Base-by-base conservation (phyloP, 306 rosid genomes). In the Vachellia pachyceras region DNA sequence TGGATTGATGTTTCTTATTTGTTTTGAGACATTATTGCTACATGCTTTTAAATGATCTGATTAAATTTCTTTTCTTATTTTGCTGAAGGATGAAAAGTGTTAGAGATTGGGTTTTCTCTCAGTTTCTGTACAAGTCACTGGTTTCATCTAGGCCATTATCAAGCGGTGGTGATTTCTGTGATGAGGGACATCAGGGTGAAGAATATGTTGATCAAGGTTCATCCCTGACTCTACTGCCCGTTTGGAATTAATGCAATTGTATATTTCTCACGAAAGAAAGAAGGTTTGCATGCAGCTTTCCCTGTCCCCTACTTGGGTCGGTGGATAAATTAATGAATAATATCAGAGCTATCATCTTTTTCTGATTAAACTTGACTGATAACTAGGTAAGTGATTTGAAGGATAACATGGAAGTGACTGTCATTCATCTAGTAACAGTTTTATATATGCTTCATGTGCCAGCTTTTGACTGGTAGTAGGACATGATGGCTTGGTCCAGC, bases 81-180 rank as follows among this genome's bases (percentile, higher is more conserved):
- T 80, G 88, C 90, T 86, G 90, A 75, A 89, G 77, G 82, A 95
- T 95, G 99, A 90, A 90, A 84, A 88, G 92, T 79, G 75, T 90
- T 60, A 85, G 89, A 74, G 95, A 95, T 50, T 92, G 97, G 97
- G 41, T 95, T 76, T 88, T 90, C 72, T 88, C 99, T 73, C 99
- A 92, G 80, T 66, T 95, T 18, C 79, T 91, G 44, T 91, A 94
- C 83, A 92, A 85, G 67, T 89, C 97, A 8, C 63, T 89, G 91
- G 89, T 90, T 69, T 90, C 90, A 29, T 82, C 97, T 33, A 75
- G 85, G 52, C 90, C 95, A 12, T 77, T 90, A 73, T 87, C 91
- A 0, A 86, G 88, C 46, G 66, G 92, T 69, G 85, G 80, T 81
- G 45, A 83, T 82, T 80, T 88, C 80, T 89, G 83, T 50, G 75